Evolutionary conservation across 164 flowering plant genomes (phyloP), one percentile per base, ranked within the genome.

Genomic region (Nymphaea thermarum): DNA sequence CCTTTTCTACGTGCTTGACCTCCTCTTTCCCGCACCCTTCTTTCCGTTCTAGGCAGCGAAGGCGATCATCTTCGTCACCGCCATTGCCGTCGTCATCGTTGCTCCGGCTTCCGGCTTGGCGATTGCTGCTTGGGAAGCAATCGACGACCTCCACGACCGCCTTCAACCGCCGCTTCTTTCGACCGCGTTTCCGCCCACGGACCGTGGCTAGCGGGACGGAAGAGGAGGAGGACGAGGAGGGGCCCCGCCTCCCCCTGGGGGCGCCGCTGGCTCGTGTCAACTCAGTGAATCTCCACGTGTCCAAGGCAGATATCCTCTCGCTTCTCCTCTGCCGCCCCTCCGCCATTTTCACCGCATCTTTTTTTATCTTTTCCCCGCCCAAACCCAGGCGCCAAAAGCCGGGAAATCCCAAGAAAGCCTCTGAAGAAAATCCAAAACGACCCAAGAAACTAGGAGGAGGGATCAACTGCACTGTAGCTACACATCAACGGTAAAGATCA

Each of bases 301-400:
- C 78, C 5, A 73, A 60, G 16, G 77, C 79, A 43, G 70, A 69
- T 18, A 79, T 43, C 69, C 81, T 62, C 12, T 73, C 73, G 42
- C 76, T 74, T 75, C 84, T 82, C 71, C 87, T 81, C 0, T 71
- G 71, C 53, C 75, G 63, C 41, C 67, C 43, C 25, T 18, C 77
- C 45, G 68, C 80, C 73, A 65, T 68, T 74, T 73, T 75, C 68
- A 43, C 64, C 65, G 72, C 61, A 70, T 70, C 71, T 25, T 25
- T 25, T 25, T 7, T 25, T 25, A 25, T 25, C 36, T 25, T 25
- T 25, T 25, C 36, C 36, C 36, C 36, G 36, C 36, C 36, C 36
- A 25, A 25, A 25, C 36, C 36, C 36, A 25, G 36, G 36, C 36
- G 36, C 36, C 36, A 25, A 25, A 25, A 25, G 36, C 36, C 36